Percentiles rank a stretch among this genome's conserved stretches.
phyloP scores from a whole-genome alignment of 495 filamentous ascomycete species.

The Pyrenula massariospora region DNA sequence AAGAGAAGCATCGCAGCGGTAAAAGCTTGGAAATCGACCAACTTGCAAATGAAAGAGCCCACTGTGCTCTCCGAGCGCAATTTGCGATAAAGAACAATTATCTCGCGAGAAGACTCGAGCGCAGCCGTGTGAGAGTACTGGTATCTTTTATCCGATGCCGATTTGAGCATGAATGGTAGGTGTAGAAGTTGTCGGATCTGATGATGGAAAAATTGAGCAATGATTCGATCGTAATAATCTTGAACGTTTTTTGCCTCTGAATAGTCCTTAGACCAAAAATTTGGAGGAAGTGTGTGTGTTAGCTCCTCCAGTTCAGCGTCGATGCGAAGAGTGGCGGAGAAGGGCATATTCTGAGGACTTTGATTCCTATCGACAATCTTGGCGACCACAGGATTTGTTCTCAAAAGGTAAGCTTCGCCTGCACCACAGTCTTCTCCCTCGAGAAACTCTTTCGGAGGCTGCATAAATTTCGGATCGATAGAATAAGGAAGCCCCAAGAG shows the following conservation, averaged over 20 bases:
- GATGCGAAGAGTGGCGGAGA: constrained; percentile 29
- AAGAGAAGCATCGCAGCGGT: constrained; percentile 36
- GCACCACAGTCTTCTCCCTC: not conserved
- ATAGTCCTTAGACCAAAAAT: constrained; percentile 17
- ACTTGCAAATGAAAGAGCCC: constrained; percentile 34
- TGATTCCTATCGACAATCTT: constrained; percentile 42
- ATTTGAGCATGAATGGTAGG: constrained; percentile 43
- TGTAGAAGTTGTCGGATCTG: constrained; percentile 34
- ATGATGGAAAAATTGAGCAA: constrained; percentile 35
- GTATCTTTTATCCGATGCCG: constrained; percentile 25
- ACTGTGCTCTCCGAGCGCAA: constrained; percentile 21
- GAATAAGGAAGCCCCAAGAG: constrained; percentile 40
- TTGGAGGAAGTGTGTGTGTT: constrained; percentile 19
- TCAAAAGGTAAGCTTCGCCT: constrained; percentile 18
- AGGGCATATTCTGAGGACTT: constrained; percentile 20
- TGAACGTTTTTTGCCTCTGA: constrained; percentile 4
- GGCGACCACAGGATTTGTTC: constrained; percentile 26
- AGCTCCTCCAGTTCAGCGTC: constrained; percentile 36
- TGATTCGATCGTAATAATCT: constrained; percentile 20
- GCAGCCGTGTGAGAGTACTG: constrained; percentile 27
- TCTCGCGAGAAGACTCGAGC: constrained; percentile 34
- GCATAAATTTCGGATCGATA: constrained; percentile 23
- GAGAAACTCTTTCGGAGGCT: constrained; percentile 3
- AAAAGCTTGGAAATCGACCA: constrained; percentile 44
- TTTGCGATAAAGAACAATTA: constrained; percentile 28